Conservation (phyloP, 805 yeast genomes). For the Clavispora asparagi region DNA sequence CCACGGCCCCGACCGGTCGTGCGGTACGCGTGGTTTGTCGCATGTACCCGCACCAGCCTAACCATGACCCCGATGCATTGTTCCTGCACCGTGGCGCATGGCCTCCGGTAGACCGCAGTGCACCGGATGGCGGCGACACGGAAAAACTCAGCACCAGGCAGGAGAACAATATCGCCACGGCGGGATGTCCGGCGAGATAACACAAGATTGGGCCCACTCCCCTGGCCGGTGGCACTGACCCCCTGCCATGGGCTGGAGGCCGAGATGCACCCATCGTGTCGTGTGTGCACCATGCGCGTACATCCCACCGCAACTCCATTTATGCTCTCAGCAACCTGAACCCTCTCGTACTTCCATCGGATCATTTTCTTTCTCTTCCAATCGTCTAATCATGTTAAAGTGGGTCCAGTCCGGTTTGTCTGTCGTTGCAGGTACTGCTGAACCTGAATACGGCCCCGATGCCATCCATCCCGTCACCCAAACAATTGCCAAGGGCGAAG, state of each 20-base stretch:
- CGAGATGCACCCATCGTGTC: neutral
- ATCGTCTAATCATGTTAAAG: slow-evolving; percentile 48
- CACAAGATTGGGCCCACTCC: too few species aligned
- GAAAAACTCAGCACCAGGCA: too few species aligned
- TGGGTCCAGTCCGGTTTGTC: slow-evolving; percentile 85
- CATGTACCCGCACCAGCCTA: neutral
- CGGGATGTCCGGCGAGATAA: too few species aligned
- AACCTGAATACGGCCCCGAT: slow-evolving; percentile 92
- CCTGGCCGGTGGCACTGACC: too few species aligned
- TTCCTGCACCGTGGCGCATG: neutral
- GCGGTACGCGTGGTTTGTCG: neutral
- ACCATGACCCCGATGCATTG: neutral
- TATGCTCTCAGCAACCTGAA: neutral
- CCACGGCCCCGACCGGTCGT: too few species aligned
- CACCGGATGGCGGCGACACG: too few species aligned
- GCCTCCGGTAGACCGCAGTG: too few species aligned
- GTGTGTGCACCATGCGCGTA: neutral
- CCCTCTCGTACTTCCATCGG: neutral
- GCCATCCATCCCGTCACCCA: slow-evolving; percentile 83
- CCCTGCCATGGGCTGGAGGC: too few species aligned
- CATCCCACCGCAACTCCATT: neutral
- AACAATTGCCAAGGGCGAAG: slow-evolving; percentile 32
- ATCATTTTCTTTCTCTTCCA: neutral
- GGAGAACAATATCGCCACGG: too few species aligned
- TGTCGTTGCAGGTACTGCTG: slow-evolving; percentile 96